phyloP scores from a whole-genome alignment of 306 rosid genomes.

The Lathyrus sativus region DNA sequence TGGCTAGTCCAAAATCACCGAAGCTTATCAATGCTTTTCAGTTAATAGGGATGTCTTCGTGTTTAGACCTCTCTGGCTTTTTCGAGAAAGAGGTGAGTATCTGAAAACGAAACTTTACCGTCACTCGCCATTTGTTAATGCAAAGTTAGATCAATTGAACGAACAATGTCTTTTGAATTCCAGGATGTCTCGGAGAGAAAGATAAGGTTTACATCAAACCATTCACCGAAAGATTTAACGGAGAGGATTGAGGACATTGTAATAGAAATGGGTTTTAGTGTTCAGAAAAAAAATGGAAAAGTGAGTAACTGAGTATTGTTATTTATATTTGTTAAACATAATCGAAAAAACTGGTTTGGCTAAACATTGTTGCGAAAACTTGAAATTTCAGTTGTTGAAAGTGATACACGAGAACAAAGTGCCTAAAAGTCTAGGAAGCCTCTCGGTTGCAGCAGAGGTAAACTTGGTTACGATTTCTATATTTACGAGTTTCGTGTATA shows the following conservation, averaged over 20 bases:
- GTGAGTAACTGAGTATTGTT: constrained; percentile 41
- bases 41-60: constrained; percentile 86
- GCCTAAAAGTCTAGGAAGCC: constrained; percentile 47
- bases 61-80: constrained; percentile 89
- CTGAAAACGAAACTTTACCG: not conserved
- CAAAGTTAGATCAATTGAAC: constrained; percentile 8
- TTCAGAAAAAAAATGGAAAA: constrained; percentile 78
- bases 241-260: constrained; percentile 74
- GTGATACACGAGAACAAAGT: constrained; percentile 60
- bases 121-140: not conserved
- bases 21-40: constrained; percentile 82
- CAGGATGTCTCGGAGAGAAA: constrained; percentile 90
- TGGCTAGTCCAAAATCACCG: constrained; percentile 50
- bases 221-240: constrained; percentile 64
- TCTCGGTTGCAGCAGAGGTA: constrained; percentile 83
- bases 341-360: not conserved
- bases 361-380: not conserved
- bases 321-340: not conserved
- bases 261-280: constrained; percentile 72
- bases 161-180: constrained; percentile 7
- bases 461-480: constrained; percentile 14
- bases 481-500: not conserved
- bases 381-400: constrained; percentile 75
- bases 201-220: constrained; percentile 85
- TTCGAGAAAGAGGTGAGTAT: constrained; percentile 80